A percentile compares a stretch with the other conserved stretches of the same genome.
These are phyloP conservation scores for Lactifluus pinguis DNA, from an alignment of 768 basidiomycete species.

Conservation along the genomic window DNA sequence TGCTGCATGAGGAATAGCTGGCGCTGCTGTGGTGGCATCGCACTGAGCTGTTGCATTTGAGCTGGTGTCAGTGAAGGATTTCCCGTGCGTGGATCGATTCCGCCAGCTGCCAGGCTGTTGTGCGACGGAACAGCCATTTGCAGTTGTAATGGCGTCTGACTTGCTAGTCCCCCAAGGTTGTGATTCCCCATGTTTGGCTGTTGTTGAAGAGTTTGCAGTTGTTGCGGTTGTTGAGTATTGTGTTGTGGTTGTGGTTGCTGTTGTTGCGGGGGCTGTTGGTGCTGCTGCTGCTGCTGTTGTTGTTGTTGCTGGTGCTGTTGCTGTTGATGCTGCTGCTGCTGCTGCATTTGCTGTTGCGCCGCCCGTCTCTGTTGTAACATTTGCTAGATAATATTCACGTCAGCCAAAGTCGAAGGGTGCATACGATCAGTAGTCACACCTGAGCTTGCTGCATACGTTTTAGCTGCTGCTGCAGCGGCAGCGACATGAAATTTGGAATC, in stretches of 20 bases:
- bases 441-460: conserved; percentile 17
- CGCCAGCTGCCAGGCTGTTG: conserved; percentile 5
- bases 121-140: conserved; percentile 13
- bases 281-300: conserved; percentile 5
- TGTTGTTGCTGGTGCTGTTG: conserved; percentile 1
- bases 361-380: conserved; percentile 12
- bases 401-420: neutral
- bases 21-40: conserved; percentile 32
- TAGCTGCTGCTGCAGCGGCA: conserved; percentile 14
- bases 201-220: conserved; percentile 30
- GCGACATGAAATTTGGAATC: conserved; percentile 13
- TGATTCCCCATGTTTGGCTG: conserved; percentile 16
- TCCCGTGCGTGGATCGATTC: conserved; percentile 16
- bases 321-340: conserved; percentile 10
- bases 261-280: conserved; percentile 3
- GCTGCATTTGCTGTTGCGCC: neutral
- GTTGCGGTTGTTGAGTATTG: conserved; percentile 26
- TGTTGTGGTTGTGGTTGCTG: conserved; percentile 1
- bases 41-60: conserved; percentile 22
- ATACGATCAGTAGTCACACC: conserved; percentile 2
- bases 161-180: neutral
- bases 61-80: conserved; percentile 24
- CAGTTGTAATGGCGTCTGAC: conserved; percentile 9
- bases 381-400: neutral
- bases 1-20: conserved; percentile 37